Evolutionary conservation across 768 basidiomycete genomes (phyloP), one percentile per base, ranked within the genome.

Genomic region (Boletales sp.): DNA sequence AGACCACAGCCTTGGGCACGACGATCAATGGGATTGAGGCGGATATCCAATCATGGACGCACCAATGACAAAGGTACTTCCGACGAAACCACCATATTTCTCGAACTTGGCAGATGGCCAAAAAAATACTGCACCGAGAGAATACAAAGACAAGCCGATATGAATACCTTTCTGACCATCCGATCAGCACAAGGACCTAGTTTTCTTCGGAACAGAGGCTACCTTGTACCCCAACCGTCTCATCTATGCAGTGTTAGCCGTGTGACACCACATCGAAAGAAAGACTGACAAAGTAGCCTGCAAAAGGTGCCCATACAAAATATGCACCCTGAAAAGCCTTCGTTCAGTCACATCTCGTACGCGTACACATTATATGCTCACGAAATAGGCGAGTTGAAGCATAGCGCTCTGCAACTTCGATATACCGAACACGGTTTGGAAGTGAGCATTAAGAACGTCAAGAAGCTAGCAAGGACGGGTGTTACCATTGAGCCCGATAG

Each of bases 41-140:
- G 8, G 34, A 36, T 2, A 32, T 27, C n/a, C 38, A 24, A 41
- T 0, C 31, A 13, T 29, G 44, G 32, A 47, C 69, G 57, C 50
- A 80, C 81, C 81, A 45, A 83, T 85, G 42, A 85, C 78, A 61
- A 83, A 85, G 1, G 86, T 88, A 62, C 82, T 83, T 21, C 82
- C 82, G 30, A 89, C 83, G 60, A 89, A 88, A 18, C 86, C 86
- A 29, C 80, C 82, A 50, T 85, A 89, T 57, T 76, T 81, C 46
- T 72, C 71, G 61, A 75, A 87, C 57, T 76, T 80, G 34, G 86
- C 85, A 37, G 82, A 84, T 15, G 86, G 84, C 87, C 86, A 88
- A 73, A 87, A 89, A 66, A 87, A 82, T 53, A 89, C 74, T 19
- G 86, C 87, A 43, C 87, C 86, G 70, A 66, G 37, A 12, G 82